Percentiles rank a stretch among this genome's conserved stretches.
These are phyloP conservation scores for Poa annua DNA, from an alignment of 176 grass and related monocot genomes.

Conservation along the genomic window DNA sequence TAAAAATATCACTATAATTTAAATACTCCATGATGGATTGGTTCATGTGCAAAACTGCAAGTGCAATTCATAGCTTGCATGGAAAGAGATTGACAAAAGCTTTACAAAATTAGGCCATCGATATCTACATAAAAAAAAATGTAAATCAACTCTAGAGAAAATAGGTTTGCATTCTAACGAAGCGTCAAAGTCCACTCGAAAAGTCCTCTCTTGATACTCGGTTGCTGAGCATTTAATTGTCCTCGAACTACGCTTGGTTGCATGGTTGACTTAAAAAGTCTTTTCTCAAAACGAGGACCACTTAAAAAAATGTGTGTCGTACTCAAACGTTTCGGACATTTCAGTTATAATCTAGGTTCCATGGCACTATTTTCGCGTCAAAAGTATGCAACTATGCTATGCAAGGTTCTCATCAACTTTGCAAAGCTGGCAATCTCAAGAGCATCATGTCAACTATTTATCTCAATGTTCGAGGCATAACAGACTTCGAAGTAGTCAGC, in stretches of 20 bases:
- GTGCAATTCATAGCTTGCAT: no score
- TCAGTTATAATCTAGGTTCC: neutral
- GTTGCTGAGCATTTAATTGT: neutral
- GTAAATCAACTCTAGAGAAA: neutral
- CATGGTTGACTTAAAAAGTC: neutral
- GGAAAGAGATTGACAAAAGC: no score
- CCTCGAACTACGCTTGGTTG: neutral
- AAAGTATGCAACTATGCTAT: neutral
- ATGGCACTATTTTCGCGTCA: neutral
- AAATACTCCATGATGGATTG: no score
- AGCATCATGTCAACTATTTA: neutral
- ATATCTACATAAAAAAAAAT: neutral
- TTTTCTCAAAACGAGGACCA: neutral
- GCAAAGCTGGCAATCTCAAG: neutral
- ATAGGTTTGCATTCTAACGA: neutral
- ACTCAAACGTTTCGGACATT: neutral
- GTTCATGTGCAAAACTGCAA: no score
- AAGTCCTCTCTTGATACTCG: neutral
- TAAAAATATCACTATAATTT: no score
- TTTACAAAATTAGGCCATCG: no score
- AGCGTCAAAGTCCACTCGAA: neutral
- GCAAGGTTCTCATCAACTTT: neutral
- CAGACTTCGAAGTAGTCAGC: no score
- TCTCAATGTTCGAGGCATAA: no score
- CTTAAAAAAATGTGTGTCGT: neutral